Percentiles rank a stretch among this genome's conserved stretches.
These are phyloP conservation scores for Ceratocystis diversiconidia DNA, from an alignment of 2,329 filamentous ascomycete genomes.

Conservation along the genomic window DNA sequence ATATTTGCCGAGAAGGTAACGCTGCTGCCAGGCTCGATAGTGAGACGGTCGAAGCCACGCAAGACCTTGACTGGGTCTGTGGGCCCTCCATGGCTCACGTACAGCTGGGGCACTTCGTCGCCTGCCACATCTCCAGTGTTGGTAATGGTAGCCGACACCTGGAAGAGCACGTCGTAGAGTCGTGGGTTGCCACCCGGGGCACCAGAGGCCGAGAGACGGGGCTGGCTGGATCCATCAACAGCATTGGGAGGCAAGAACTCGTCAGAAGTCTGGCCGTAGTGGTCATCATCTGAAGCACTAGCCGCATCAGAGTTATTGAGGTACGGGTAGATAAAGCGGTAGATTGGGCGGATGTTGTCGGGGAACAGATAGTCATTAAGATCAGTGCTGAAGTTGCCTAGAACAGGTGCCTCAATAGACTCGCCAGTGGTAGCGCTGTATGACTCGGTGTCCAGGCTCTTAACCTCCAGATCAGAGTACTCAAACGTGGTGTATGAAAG, in stretches of 20 bases:
- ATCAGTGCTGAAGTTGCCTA: conserved; percentile 50
- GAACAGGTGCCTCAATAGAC: conserved; percentile 47
- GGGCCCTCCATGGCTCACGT: conserved; percentile 66
- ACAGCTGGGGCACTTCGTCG: conserved; percentile 63
- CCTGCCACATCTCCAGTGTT: conserved; percentile 54
- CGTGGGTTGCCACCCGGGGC: conserved; percentile 48
- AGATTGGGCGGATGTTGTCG: conserved; percentile 35
- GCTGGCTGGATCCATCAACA: conserved; percentile 41
- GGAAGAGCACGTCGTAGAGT: conserved; percentile 57
- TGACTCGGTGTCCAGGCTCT: conserved; percentile 31
- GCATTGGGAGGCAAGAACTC: conserved; percentile 48
- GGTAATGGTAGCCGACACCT: conserved; percentile 50
- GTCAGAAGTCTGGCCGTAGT: conserved; percentile 44
- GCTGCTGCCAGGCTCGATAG: conserved; percentile 53
- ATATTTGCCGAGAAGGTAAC: conserved; percentile 53
- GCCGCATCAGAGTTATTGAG: conserved; percentile 48
- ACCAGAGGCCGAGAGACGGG: conserved; percentile 36
- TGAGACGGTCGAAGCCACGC: conserved; percentile 66
- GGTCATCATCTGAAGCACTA: conserved; percentile 41
- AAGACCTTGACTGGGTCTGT: conserved; percentile 54
- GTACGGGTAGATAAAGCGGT: conserved; percentile 55
- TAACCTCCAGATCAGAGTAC: conserved; percentile 53
- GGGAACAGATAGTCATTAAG: conserved; percentile 57
- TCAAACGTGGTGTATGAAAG: conserved; percentile 67
- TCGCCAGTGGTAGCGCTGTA: conserved; percentile 48